A percentile compares a stretch with the other conserved stretches of the same genome.
Evolutionary conservation across 2,329 filamentous ascomycete genomes (phyloP).

Genomic region (Pseudocercospora crystallina): DNA sequence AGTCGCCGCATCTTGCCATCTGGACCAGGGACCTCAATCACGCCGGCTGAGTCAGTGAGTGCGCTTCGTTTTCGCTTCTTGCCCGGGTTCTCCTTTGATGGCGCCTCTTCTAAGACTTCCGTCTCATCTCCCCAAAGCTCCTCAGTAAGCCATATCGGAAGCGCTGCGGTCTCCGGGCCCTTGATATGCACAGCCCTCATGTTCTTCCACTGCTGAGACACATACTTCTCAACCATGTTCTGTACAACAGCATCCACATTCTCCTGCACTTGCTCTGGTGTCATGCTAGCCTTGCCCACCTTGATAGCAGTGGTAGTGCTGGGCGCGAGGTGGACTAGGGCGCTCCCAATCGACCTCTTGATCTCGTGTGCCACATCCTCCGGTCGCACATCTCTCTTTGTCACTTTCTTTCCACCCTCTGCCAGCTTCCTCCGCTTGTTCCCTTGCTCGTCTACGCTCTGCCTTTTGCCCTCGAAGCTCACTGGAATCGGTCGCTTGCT

Average conservation of each 20-base stretch:
- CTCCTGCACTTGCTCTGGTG: conserved; percentile 71
- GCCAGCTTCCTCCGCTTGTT: conserved; percentile 46
- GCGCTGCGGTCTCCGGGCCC: conserved; percentile 78
- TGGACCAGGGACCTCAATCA: conserved; percentile 33
- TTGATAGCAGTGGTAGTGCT: conserved; percentile 78
- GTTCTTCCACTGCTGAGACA: conserved; percentile 85
- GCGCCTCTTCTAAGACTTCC: conserved; percentile 63
- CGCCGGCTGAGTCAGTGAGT: conserved; percentile 24
- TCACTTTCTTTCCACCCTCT: conserved; percentile 38
- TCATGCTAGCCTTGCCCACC: conserved; percentile 74
- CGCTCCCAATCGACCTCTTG: conserved; percentile 71
- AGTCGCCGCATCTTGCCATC: conserved; percentile 36
- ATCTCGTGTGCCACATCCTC: conserved; percentile 76
- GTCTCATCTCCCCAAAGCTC: conserved; percentile 84
- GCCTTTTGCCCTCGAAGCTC: conserved; percentile 59
- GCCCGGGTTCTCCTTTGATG: conserved; percentile 29
- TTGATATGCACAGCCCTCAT: conserved; percentile 86
- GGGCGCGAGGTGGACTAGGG: conserved; percentile 76
- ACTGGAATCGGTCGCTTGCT: conserved; percentile 86
- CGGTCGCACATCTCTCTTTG: conserved; percentile 55
- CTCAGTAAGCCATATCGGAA: conserved; percentile 92
- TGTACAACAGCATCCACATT: conserved; percentile 74
- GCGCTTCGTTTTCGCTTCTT: conserved; percentile 37
- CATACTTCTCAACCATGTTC: conserved; percentile 72
- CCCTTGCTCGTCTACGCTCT: conserved; percentile 52